Conservation (phyloP, 805 yeast species). For the Millerago galiae region DNA sequence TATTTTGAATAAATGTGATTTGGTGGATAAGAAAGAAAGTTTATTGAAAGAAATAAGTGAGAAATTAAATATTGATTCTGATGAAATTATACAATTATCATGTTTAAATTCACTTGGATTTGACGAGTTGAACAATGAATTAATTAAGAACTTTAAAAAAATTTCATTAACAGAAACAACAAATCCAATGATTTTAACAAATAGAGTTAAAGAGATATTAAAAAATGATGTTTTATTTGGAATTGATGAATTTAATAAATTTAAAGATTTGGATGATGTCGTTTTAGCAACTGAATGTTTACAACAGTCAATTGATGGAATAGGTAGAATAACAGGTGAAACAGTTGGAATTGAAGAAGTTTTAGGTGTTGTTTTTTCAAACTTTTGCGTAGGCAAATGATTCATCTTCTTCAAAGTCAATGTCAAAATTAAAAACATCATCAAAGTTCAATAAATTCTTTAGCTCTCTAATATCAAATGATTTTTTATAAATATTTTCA, state of each 20-base stretch:
- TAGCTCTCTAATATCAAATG: conserved; percentile 3
- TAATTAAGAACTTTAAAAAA: conserved; percentile 41
- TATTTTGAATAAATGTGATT: conserved; percentile 57
- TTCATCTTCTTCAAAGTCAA: background rate
- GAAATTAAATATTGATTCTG: conserved; percentile 17
- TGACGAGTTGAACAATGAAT: conserved; percentile 31
- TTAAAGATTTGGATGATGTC: conserved; percentile 54
- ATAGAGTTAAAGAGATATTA: conserved; percentile 69
- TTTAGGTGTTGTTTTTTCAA: conserved; percentile 83
- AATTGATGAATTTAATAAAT: conserved; percentile 51
- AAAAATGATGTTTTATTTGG: conserved; percentile 73
- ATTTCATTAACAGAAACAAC: conserved; percentile 43
- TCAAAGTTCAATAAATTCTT: conserved; percentile 2
- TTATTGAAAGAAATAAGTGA: conserved; percentile 20
- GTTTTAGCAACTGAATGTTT: conserved; percentile 78
- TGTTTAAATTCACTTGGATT: conserved; percentile 58
- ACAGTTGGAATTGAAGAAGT: conserved; percentile 86
- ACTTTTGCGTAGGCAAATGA: conserved; percentile 88
- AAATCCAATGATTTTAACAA: conserved; percentile 68
- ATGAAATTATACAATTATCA: conserved; percentile 41
- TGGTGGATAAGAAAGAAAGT: conserved; percentile 23
- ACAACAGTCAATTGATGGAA: conserved; percentile 69
- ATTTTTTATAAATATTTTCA: conserved; percentile 3
- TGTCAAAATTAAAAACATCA: conserved; percentile 4
- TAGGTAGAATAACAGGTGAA: conserved; percentile 89